Conservation (phyloP, 495 filamentous ascomycete genomes). For the Penicillium robsamsonii region DNA sequence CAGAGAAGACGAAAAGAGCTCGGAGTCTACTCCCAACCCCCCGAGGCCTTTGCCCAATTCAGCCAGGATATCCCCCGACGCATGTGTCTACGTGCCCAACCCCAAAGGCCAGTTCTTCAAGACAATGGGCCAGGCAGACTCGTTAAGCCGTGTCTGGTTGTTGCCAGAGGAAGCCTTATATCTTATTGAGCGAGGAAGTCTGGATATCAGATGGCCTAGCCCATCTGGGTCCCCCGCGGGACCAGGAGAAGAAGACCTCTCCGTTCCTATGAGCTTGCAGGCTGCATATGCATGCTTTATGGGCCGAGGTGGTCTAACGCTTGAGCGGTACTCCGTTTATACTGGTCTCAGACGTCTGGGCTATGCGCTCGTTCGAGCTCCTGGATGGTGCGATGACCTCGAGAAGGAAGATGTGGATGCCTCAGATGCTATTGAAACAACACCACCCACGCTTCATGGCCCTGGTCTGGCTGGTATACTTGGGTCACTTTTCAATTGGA, state of each 20-base stretch:
- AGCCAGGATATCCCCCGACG: slow-evolving; percentile 31
- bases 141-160: slow-evolving; percentile 66
- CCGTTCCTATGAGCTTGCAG: slow-evolving; percentile 82
- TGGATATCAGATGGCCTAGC: slow-evolving; percentile 80
- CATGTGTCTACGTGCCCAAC: slow-evolving; percentile 44
- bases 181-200: slow-evolving; percentile 76
- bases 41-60: slow-evolving; percentile 23
- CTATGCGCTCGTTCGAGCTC: slow-evolving; percentile 73
- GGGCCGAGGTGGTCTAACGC: slow-evolving; percentile 58
- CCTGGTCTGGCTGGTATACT: slow-evolving; percentile 38
- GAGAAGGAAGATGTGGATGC: slow-evolving; percentile 11
- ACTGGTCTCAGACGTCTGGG: slow-evolving; percentile 78
- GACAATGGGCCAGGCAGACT: slow-evolving; percentile 57
- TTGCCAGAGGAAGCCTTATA: slow-evolving; percentile 92
- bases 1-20: slow-evolving; percentile 18
- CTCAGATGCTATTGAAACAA: neutral
- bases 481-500: slow-evolving; percentile 35
- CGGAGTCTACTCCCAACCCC: slow-evolving; percentile 5
- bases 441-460: slow-evolving; percentile 19
- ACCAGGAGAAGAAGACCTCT: slow-evolving; percentile 44
- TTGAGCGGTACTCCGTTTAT: slow-evolving; percentile 89
- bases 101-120: slow-evolving; percentile 54
- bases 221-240: slow-evolving; percentile 17
- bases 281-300: slow-evolving; percentile 81
- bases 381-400: slow-evolving; percentile 46